phyloP scores from a whole-genome alignment of 164 flowering plant genomes.

The Tetrastigma voinierianum region DNA sequence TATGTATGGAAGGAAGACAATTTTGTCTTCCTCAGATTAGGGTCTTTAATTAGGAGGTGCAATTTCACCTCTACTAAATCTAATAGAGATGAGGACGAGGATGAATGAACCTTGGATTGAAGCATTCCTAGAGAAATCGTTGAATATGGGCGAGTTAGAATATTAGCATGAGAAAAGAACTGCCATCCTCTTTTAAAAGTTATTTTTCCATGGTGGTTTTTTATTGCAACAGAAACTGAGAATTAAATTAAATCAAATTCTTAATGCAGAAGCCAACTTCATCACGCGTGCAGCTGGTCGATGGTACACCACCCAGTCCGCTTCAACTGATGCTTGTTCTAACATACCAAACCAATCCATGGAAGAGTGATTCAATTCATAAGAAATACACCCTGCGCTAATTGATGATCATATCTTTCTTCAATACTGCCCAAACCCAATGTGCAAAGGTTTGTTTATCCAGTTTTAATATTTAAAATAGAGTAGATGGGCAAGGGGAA shows the following conservation, averaged over 20 bases:
- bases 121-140: too few species aligned
- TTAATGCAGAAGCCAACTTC: slow-evolving; percentile 73
- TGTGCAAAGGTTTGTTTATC: background rate
- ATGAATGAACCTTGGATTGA: too few species aligned
- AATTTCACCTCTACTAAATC: too few species aligned
- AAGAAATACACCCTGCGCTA: background rate
- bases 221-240: background rate
- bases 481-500: too few species aligned
- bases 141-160: too few species aligned
- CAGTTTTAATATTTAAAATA: background rate
- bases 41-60: too few species aligned
- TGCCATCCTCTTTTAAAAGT: background rate
- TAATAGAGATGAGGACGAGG: too few species aligned
- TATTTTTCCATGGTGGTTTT: background rate
- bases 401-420: too few species aligned
- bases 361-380: slow-evolving; percentile 2
- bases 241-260: background rate
- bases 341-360: background rate
- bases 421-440: too few species aligned
- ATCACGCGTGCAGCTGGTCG: slow-evolving; percentile 60
- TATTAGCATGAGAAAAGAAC: too few species aligned
- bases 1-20: too few species aligned
- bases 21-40: too few species aligned
- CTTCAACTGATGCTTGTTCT: slow-evolving; percentile 25
- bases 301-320: slow-evolving; percentile 68